These are phyloP conservation scores for Spiromastix sp. DNA, from an alignment of 2,329 filamentous ascomycete species.

Conservation along the genomic window DNA sequence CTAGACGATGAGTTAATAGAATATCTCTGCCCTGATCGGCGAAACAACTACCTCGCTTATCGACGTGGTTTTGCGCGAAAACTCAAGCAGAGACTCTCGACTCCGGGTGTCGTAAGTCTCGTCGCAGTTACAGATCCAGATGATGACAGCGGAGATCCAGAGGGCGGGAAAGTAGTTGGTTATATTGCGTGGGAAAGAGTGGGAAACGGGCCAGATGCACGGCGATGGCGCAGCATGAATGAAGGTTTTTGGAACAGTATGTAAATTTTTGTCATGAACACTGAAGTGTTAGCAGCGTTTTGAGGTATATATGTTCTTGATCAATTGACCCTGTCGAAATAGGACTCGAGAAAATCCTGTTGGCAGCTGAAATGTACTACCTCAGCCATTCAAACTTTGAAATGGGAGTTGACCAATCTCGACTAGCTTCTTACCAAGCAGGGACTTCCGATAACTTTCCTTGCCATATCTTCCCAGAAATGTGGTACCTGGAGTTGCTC, in stretches of 20 bases:
- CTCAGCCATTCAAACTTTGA: slow-evolving; percentile 9
- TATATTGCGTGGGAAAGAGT: slow-evolving; percentile 9
- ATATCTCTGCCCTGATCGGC: slow-evolving; percentile 11
- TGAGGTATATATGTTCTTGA: not conserved
- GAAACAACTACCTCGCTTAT: slow-evolving; percentile 11
- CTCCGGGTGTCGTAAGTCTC: slow-evolving; percentile 8
- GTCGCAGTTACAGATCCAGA: slow-evolving; percentile 12
- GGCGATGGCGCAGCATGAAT: slow-evolving; percentile 8
- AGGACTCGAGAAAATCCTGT: slow-evolving; percentile 11
- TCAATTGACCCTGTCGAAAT: not conserved
- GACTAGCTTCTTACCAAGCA: slow-evolving; percentile 4
- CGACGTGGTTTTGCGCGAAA: slow-evolving; percentile 11
- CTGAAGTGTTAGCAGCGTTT: too few relatives aligned
- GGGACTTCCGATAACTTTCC: slow-evolving; percentile 7
- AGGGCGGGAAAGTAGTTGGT: slow-evolving; percentile 12
- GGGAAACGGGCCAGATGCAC: slow-evolving; percentile 5
- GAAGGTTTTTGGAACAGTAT: slow-evolving; percentile 3
- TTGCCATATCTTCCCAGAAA: slow-evolving; percentile 10
- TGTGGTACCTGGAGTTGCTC: slow-evolving; percentile 17
- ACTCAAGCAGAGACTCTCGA: slow-evolving; percentile 10
- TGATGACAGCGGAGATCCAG: slow-evolving; percentile 3
- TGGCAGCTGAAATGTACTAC: slow-evolving; percentile 7
- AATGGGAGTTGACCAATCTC: slow-evolving; percentile 5
- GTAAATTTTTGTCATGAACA: not conserved
- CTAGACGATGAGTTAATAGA: slow-evolving; percentile 13